Conservation (phyloP, 164 flowering plant genomes). For the Brasenia schreberi region DNA sequence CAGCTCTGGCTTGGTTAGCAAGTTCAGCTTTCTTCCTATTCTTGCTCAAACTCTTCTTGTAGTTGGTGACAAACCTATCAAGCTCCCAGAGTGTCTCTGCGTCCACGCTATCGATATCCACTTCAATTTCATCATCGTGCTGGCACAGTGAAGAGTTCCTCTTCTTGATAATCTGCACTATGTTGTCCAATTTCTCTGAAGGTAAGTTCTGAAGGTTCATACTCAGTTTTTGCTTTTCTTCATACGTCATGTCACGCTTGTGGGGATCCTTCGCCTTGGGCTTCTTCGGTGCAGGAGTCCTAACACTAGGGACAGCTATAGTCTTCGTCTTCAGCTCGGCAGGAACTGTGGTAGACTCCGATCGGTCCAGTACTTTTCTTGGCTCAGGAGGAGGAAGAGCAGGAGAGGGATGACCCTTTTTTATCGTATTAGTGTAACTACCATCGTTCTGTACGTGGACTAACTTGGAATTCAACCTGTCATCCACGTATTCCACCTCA, state of each 20-base stretch:
- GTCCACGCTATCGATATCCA: conserved; percentile 62
- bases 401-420: too few relatives aligned
- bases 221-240: conserved; percentile 36
- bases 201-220: conserved; percentile 17
- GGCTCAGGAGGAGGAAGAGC: not conserved
- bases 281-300: conserved; percentile 6
- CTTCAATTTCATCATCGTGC: conserved; percentile 74
- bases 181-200: conserved; percentile 53
- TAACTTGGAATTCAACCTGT: not conserved
- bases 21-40: conserved; percentile 36
- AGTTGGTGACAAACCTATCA: conserved; percentile 53
- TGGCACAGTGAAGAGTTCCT: conserved; percentile 31
- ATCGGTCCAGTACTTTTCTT: not conserved
- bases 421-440: too few relatives aligned
- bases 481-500: conserved; percentile 5
- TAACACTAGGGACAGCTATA: not conserved
- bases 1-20: conserved; percentile 10
- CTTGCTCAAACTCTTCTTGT: conserved; percentile 55
- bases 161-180: conserved; percentile 44
- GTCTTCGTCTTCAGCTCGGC: not conserved
- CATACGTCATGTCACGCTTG: conserved; percentile 26
- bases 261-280: conserved; percentile 23
- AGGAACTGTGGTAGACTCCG: not conserved
- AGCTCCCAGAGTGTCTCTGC: conserved; percentile 79
- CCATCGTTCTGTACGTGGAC: not conserved